A percentile compares a stretch with the other conserved stretches of the same genome.
Evolutionary conservation across 2,329 filamentous ascomycete species (phyloP).

Genomic region (Pseudogymnoascus sp.): DNA sequence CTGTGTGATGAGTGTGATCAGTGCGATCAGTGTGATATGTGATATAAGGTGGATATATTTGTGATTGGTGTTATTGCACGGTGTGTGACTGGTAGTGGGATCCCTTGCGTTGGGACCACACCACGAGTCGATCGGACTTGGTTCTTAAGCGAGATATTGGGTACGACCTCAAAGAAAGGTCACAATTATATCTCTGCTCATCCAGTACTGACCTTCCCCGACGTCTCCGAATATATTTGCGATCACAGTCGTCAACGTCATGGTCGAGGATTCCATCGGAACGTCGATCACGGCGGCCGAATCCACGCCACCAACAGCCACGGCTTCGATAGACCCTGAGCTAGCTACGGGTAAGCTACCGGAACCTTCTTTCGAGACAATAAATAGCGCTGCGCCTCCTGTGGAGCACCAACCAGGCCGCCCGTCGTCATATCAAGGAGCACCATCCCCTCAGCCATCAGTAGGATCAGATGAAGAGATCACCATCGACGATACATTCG

Average conservation of each 20-base stretch:
- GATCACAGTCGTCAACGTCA: background rate
- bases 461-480: background rate
- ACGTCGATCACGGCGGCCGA: background rate
- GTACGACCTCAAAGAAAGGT: background rate
- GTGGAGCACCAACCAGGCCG: background rate
- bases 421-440: background rate
- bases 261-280: background rate
- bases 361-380: background rate
- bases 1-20: background rate
- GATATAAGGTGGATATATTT: constrained; percentile 4
- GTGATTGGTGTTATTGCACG: constrained; percentile 3
- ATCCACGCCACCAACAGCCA: background rate
- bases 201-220: background rate
- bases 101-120: background rate
- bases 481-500: background rate
- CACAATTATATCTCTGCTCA: background rate
- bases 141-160: background rate
- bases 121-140: background rate
- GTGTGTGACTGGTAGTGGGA: constrained; percentile 16
- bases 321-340: background rate
- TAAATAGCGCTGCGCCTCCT: background rate
- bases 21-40: background rate
- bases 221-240: background rate
- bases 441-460: background rate
- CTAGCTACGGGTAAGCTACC: background rate